Percentiles rank a stretch among this genome's conserved stretches.
Conservation (phyloP, 345 rosid species). For the rapeseed (Brassica napus) region Da-Ae NC_063451.1:40388501-40389000, state of each 20-base stretch:
- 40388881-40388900: background rate
- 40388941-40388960: background rate
- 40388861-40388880: background rate
- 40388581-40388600: constrained; percentile 74
- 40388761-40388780: constrained; percentile 95
- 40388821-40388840: background rate
- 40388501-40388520: background rate
- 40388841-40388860: background rate
- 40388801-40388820: constrained; percentile 98
- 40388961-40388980: background rate
- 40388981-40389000: constrained; percentile 78
- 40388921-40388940: background rate
- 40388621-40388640: constrained; percentile 35
- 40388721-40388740: constrained; percentile 89
- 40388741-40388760: constrained; percentile 92
- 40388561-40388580: constrained; percentile 77
- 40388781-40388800: constrained; percentile 95
- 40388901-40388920: background rate
- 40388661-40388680: background rate
- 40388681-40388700: background rate
- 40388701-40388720: constrained; percentile 44
- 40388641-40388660: background rate
- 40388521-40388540: background rate
- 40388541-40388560: constrained; percentile 32
- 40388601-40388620: constrained; percentile 92